Base-by-base conservation (phyloP, 177 flowering plant genomes). In the Telopea speciosissima region DNA sequence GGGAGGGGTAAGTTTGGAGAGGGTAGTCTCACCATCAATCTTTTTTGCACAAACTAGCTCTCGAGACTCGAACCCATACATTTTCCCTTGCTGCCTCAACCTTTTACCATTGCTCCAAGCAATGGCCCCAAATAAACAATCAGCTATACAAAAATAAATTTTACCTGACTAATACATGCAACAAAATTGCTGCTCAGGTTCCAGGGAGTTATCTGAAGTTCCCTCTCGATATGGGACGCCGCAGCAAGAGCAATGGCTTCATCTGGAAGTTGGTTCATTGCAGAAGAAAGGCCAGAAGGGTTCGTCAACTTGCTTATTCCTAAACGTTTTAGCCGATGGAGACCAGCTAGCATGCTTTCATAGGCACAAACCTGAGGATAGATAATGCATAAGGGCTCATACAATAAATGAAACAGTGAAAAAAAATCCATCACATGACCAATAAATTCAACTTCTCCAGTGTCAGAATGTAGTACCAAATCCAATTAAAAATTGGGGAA, bases 181-280 rank as follows among this genome's bases (percentile, higher is more conserved):
- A 95, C 96, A 78, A 95, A 95, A 77, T 92, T 95, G 88, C 89
- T 86, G 70, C 90, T 93, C 73, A 95, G 83, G 80, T 87, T 95
- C 99, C 99, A 95, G 24, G 99, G 91, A 69, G 99, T 95, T 65
- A 95, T 92, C 84, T 83, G 94, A 73, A 95, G 78, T 76, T 95
- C 99, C 81, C 99, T 84, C 82, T 95, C 99, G 75, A 95, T 95
- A 73, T 95, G 99, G 63, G 99, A 90, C 66, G 97, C 97, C 76
- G 97, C 99, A 83, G 97, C 97, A 70, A 95, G 79, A 68, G 97
- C 83, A 70, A 95, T 89, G 14, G 99, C 99, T 82, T 95, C 99
- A 83, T 89, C 88, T 45, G 99, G 99, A 52, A 95, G 91, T 79
- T 91, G 97, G 82, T 89, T 90, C 97, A 92, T 88, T 52, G 99